Conservation (phyloP, 1,284 basidiomycete genomes). For the Tremellales sp. region DNA sequence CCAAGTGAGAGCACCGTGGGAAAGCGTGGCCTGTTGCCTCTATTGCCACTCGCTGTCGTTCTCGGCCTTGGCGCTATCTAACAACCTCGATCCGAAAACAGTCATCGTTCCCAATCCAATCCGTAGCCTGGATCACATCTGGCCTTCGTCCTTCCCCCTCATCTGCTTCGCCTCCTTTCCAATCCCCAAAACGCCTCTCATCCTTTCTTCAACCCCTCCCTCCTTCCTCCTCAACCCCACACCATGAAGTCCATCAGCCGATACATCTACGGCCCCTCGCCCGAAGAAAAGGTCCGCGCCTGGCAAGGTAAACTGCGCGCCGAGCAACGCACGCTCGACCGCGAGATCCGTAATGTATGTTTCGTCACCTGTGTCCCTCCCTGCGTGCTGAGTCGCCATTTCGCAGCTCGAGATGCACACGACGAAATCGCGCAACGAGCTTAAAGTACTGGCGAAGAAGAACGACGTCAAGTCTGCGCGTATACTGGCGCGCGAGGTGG, state of each 20-base stretch:
- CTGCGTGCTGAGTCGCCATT: constrained; percentile 10
- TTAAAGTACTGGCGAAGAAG: constrained; percentile 87
- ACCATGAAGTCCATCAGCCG: constrained; percentile 46
- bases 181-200: too few species aligned
- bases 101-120: too few species aligned
- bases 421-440: constrained; percentile 71
- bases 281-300: constrained; percentile 81
- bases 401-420: constrained; percentile 76
- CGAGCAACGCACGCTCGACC: constrained; percentile 75
- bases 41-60: too few species aligned
- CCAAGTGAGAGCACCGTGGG: too few species aligned
- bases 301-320: constrained; percentile 82
- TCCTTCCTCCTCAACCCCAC: background rate
- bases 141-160: too few species aligned
- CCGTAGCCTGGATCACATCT: too few species aligned
- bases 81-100: too few species aligned
- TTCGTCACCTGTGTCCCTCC: background rate
- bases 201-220: background rate
- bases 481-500: constrained; percentile 89
- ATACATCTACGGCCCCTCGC: constrained; percentile 89
- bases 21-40: too few species aligned
- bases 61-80: too few species aligned
- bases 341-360: constrained; percentile 87
- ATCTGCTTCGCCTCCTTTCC: too few species aligned
- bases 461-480: constrained; percentile 90